Percentiles rank a stretch among this genome's conserved stretches.
Conservation (phyloP, 331 rosid genomes). For the Rosa hybrid region DNA sequence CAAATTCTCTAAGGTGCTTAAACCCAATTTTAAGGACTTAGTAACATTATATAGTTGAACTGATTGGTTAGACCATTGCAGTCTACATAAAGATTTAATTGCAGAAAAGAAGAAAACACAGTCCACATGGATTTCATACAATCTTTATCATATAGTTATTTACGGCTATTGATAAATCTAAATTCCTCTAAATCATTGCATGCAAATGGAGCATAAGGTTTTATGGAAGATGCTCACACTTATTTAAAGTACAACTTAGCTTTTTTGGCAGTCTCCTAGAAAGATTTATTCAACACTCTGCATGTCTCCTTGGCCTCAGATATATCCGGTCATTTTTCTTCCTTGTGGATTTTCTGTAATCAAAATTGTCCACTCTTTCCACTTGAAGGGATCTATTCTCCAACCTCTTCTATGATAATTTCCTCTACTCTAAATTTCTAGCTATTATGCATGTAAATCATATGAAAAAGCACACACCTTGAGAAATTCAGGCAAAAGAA, state of each 20-base stretch:
- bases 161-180: background rate
- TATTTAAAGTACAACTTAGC: no score
- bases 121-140: background rate
- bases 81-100: background rate
- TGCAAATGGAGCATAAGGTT: background rate
- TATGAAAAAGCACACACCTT: slow-evolving; percentile 49
- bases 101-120: background rate
- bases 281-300: background rate
- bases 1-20: background rate
- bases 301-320: background rate
- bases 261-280: background rate
- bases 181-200: background rate
- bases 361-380: background rate
- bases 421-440: background rate
- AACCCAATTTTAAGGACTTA: background rate
- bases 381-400: background rate
- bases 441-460: background rate
- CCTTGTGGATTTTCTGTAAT: background rate
- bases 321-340: background rate
- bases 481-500: slow-evolving; percentile 82
- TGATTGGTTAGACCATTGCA: background rate
- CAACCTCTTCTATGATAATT: background rate
- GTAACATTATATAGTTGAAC: background rate
- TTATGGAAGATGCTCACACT: background rate
- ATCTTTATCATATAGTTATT: background rate